These are phyloP conservation scores for Suillus subluteus DNA, from an alignment of 768 basidiomycete genomes.

Conservation along the genomic window DNA sequence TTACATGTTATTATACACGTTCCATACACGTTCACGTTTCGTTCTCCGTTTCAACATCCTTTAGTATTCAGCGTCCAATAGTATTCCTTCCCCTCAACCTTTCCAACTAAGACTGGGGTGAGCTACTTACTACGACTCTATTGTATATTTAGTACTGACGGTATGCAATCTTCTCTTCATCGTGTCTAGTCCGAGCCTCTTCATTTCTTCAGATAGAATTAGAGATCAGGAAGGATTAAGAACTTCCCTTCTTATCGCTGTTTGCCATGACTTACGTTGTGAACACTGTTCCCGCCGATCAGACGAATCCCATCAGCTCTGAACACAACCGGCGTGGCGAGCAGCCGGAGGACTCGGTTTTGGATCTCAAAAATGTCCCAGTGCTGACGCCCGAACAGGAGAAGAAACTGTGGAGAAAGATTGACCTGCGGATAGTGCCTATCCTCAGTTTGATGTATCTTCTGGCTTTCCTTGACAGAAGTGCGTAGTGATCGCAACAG, in stretches of 20 bases:
- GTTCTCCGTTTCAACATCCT: too few relatives aligned
- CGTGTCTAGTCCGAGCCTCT: too few relatives aligned
- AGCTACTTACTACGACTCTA: too few relatives aligned
- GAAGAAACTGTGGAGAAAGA: slow-evolving; percentile 54
- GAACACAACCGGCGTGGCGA: not conserved
- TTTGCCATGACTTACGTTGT: not conserved
- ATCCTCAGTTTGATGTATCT: slow-evolving; percentile 62
- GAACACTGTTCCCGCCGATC: not conserved
- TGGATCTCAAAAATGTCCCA: not conserved
- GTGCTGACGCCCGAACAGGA: slow-evolving; percentile 48
- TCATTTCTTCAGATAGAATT: not conserved
- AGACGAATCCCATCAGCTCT: not conserved
- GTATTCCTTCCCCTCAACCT: too few relatives aligned
- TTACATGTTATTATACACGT: too few relatives aligned
- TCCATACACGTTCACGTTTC: too few relatives aligned
- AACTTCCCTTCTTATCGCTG: not conserved
- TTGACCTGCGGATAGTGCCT: slow-evolving; percentile 58
- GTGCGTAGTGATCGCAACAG: slow-evolving; percentile 28
- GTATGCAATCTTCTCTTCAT: too few relatives aligned
- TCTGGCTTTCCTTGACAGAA: slow-evolving; percentile 64
- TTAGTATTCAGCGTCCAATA: too few relatives aligned
- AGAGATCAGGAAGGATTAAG: not conserved
- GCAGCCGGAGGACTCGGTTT: not conserved
- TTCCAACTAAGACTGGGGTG: too few relatives aligned
- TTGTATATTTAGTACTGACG: too few relatives aligned